Evolutionary conservation across 2,329 filamentous ascomycete species (phyloP).

Genomic region (Sarocladium oryzae): DNA sequence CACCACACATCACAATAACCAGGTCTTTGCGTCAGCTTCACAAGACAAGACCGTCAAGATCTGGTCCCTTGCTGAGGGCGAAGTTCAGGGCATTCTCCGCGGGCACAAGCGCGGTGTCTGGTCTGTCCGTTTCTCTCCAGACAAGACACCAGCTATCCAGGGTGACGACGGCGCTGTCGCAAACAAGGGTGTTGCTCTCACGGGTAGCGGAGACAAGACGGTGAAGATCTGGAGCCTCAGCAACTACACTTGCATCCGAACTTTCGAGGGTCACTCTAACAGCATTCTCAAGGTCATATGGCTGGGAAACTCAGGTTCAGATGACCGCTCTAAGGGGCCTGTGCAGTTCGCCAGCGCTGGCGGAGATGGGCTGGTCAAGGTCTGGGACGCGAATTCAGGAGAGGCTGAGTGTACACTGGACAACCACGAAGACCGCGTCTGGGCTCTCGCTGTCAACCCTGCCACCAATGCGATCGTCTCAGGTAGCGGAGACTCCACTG

Average conservation of each 20-base stretch:
- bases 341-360: constrained; percentile 79
- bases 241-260: constrained; percentile 87
- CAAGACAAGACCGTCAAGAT: constrained; percentile 97
- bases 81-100: constrained; percentile 82
- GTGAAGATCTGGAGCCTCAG: constrained; percentile 90
- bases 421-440: constrained; percentile 94
- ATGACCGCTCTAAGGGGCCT: constrained; percentile 49
- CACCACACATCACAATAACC: constrained; percentile 65
- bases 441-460: constrained; percentile 74
- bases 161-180: constrained; percentile 66
- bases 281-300: constrained; percentile 91
- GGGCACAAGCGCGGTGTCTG: constrained; percentile 95
- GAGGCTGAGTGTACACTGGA: constrained; percentile 87
- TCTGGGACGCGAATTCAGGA: constrained; percentile 84
- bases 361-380: constrained; percentile 90
- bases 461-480: constrained; percentile 71
- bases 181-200: constrained; percentile 76
- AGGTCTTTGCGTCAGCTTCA: constrained; percentile 91
- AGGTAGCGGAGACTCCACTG: constrained; percentile 83
- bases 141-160: constrained; percentile 65
- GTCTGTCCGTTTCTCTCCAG: constrained; percentile 86
- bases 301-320: constrained; percentile 53
- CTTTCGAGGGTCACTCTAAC: constrained; percentile 94
- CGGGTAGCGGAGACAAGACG: constrained; percentile 92
- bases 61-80: constrained; percentile 84